Base-by-base conservation (phyloP, 768 basidiomycete species). In the Daedaleopsis nitida region DNA sequence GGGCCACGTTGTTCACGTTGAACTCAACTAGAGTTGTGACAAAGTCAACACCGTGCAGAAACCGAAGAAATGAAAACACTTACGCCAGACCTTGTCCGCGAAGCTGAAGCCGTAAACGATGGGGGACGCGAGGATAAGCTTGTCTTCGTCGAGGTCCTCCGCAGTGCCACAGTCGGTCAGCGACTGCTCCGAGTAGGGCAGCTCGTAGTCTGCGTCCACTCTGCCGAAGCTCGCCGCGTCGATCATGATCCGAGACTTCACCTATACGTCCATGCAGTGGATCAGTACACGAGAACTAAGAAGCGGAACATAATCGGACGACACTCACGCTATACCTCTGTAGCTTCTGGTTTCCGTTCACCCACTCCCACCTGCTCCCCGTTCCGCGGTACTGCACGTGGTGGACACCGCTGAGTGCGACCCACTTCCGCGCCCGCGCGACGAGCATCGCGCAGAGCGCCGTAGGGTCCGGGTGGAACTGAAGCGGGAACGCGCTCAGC, bases 91-190 rank as follows among this genome's bases (percentile, higher is more conserved):
- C 70, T 87, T 86, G 62, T 84, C 84, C 3, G 73, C 65, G 35
- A 88, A 68, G 70, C 84, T 86, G 70, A 87, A 89, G 0, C 86
- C 86, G 56, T 83, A 83, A 2, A 87, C 79, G 23, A 83, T 74
- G 0, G 83, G 79, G 0, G 86, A 77, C 0, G 85, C 75, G 5
- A 89, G 69, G 32, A 86, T 72, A 19, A 86, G 70, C 27, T 86
- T 81, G 32, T 83, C 81, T 0, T 84, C 82, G 0, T 56, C 60
- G 13, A 67, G 49, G 13, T 34, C 9, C 23, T 59, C 53, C 11
- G 49, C 56, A 16, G 58, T 63, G 51, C 14, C 19, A 14, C 82
- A 11, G 19, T 37, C 16, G 1, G 52, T 27, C 7, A 43, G 14
- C 16, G 32, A 8, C 5, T 14, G 4, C 14, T 37, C 21, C 7